phyloP scores from a whole-genome alignment of 768 basidiomycete species.

The Zangia roseola region DNA sequence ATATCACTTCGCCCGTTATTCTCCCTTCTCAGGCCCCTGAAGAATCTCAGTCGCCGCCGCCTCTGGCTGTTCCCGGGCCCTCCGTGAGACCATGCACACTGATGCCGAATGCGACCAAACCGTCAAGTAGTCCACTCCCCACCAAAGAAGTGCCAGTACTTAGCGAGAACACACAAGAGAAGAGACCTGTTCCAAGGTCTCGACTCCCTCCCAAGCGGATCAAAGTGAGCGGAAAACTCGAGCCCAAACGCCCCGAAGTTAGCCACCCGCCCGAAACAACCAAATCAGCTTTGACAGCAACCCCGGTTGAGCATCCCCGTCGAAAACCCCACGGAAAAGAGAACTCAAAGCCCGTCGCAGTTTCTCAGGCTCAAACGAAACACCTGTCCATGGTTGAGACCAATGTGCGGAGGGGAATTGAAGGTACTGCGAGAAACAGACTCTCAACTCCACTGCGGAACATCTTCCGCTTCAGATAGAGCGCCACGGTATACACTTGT shows the following conservation, averaged over 20 bases:
- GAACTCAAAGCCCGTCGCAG: slow-evolving; percentile 1
- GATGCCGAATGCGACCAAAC: not conserved
- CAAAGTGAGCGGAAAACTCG: slow-evolving; percentile 11
- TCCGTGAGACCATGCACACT: slow-evolving; percentile 15
- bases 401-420: slow-evolving; percentile 25
- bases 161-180: slow-evolving; percentile 7
- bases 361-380: slow-evolving; percentile 10
- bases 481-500: not conserved
- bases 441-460: slow-evolving; percentile 31
- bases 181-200: slow-evolving; percentile 9
- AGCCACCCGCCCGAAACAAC: not conserved
- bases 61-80: slow-evolving; percentile 2
- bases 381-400: slow-evolving; percentile 9
- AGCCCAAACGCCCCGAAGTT: not conserved
- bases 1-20: not conserved
- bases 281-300: slow-evolving; percentile 3
- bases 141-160: not conserved
- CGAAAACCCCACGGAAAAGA: slow-evolving; percentile 15
- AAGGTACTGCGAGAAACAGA: slow-evolving; percentile 25
- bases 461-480: slow-evolving; percentile 31
- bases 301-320: slow-evolving; percentile 16
- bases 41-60: slow-evolving; percentile 4
- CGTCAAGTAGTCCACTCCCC: not conserved
- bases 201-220: slow-evolving; percentile 15
- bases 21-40: slow-evolving; percentile 1